Percentiles rank a stretch among this genome's conserved stretches.
phyloP scores from a whole-genome alignment of 2,329 filamentous ascomycete genomes.

The Pyricularia pennisetigena region DNA sequence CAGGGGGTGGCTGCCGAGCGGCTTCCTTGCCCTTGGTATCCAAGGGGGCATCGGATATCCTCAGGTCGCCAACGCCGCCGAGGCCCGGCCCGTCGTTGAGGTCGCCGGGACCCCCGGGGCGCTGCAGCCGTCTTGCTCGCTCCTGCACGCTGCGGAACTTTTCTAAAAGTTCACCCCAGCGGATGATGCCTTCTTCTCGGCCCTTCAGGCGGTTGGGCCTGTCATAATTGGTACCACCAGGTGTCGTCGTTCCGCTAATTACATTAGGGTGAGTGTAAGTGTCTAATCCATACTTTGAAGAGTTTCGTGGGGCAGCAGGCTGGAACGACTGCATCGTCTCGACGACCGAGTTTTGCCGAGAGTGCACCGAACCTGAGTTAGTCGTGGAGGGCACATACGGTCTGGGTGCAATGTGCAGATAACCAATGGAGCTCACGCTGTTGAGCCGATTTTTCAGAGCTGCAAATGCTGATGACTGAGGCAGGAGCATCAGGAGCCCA shows the following conservation, averaged over 20 bases:
- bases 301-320: conserved; percentile 8
- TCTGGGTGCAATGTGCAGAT: conserved; percentile 73
- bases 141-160: conserved; percentile 93
- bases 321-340: conserved; percentile 19
- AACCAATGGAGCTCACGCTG: conserved; percentile 93
- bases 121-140: conserved; percentile 62
- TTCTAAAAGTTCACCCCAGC: conserved; percentile 87
- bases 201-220: conserved; percentile 69
- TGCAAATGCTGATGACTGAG: conserved; percentile 93
- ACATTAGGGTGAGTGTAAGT: conserved; percentile 21
- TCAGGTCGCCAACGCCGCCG: conserved; percentile 18
- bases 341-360: conserved; percentile 22
- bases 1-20: conserved; percentile 23
- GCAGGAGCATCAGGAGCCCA: conserved; percentile 93
- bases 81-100: conserved; percentile 34
- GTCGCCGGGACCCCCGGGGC: conserved; percentile 41
- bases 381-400: conserved; percentile 46
- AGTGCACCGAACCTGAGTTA: conserved; percentile 9
- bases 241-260: conserved; percentile 33
- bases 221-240: conserved; percentile 50
- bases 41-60: conserved; percentile 29
- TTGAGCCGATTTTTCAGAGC: conserved; percentile 94
- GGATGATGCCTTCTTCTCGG: conserved; percentile 74
- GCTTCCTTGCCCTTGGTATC: conserved; percentile 29
- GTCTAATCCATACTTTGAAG: conserved; percentile 8